Evolutionary conservation across 179 eudicot genomes (phyloP).

Genomic region (Carnegiea gigantea): DNA sequence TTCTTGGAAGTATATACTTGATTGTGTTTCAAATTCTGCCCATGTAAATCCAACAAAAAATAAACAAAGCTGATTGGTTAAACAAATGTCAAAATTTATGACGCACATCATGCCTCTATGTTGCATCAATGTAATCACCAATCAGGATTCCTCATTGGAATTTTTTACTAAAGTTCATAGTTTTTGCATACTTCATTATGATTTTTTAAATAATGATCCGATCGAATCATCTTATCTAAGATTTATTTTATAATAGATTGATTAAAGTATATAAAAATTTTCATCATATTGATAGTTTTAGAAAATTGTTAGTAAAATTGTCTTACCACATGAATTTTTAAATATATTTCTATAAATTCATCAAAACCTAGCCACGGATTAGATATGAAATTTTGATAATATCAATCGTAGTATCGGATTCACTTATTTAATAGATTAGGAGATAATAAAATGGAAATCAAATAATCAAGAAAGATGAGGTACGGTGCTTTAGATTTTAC

Average conservation of each 20-base stretch:
- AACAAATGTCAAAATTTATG: slow-evolving; percentile 17
- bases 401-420: no score
- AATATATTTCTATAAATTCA: no score
- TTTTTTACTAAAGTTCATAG: neutral
- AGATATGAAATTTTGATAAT: no score
- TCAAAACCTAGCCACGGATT: no score
- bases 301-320: no score
- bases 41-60: slow-evolving; percentile 29
- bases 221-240: neutral
- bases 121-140: slow-evolving; percentile 23
- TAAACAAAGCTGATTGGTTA: slow-evolving; percentile 15
- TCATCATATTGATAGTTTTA: no score
- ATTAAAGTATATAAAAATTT: neutral
- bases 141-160: slow-evolving; percentile 12
- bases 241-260: neutral
- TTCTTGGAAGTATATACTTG: slow-evolving; percentile 31
- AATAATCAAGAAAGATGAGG: no score
- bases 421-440: no score
- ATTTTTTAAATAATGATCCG: neutral
- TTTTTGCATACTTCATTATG: neutral
- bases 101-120: slow-evolving; percentile 25
- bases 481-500: no score
- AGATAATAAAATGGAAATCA: no score
- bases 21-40: slow-evolving; percentile 26
- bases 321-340: no score